Evolutionary conservation across 345 rosid species (phyloP).

Genomic region (Passiflora organensis): DNA sequence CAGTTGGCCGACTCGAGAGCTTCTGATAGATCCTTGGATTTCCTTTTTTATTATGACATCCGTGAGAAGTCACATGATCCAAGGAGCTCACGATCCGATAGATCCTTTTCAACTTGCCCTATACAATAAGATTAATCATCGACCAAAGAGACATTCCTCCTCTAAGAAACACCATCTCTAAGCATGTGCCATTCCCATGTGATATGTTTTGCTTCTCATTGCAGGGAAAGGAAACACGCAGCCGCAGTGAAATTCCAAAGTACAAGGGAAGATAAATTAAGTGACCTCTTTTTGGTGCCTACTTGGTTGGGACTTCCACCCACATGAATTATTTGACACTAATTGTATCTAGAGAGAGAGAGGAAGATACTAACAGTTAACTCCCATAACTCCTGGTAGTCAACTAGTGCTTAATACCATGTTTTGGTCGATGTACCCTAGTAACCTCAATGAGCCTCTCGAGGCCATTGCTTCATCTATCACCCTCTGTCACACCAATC

Average conservation of each 20-base stretch:
- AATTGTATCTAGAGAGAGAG: too few relatives aligned
- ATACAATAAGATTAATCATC: neutral
- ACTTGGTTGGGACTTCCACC: too few relatives aligned
- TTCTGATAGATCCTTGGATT: too few relatives aligned
- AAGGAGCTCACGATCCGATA: conserved; percentile 46
- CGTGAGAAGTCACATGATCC: conserved; percentile 28
- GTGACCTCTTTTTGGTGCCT: too few relatives aligned
- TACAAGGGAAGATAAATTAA: too few relatives aligned
- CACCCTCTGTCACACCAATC: conserved; percentile 19
- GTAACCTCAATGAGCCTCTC: conserved; percentile 22
- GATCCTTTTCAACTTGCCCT: conserved; percentile 3
- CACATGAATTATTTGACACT: too few relatives aligned
- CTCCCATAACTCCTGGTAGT: too few relatives aligned
- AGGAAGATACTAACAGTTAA: neutral
- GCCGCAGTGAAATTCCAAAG: too few relatives aligned
- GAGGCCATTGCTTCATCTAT: conserved; percentile 45
- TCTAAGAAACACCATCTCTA: conserved; percentile 14
- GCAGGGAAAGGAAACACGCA: too few relatives aligned
- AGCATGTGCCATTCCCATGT: conserved; percentile 1
- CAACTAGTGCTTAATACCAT: too few relatives aligned
- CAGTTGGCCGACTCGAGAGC: neutral
- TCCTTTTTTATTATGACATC: neutral
- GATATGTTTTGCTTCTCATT: neutral
- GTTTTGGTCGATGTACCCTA: too few relatives aligned
- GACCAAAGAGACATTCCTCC: conserved; percentile 28